Evolutionary conservation across 2,329 filamentous ascomycete genomes (phyloP), one percentile per base, ranked within the genome.

Genomic region (Colletotrichum sp.): DNA sequence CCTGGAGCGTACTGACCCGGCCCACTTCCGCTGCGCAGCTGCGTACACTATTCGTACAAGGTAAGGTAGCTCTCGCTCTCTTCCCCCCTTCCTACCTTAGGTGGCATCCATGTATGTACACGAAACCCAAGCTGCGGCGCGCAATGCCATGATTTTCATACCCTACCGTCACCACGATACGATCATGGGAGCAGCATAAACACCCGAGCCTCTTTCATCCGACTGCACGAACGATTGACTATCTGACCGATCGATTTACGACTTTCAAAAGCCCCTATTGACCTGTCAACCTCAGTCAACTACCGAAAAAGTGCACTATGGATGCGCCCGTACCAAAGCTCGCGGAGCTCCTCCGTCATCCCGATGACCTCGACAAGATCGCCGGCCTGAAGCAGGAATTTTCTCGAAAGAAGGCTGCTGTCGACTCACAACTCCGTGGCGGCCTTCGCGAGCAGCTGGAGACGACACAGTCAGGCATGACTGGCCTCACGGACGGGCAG

Each of bases 301-400:
- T 28, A 66, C 60, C 62, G 25, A 36, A 22, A 22, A 22, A 22
- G 22, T 22, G 22, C 81, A 83, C 79, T 74, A 95, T 91, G 92
- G 94, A 91, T 88, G 90, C 93, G 79, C 90, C 91, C 75, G 91
- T 91, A 62, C 92, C 95, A 84, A 96, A 96, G 89, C 93, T 99
- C 84, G 92, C 96, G 79, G 96, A 98, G 88, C 92, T 98, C 77
- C 93, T 99, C 79, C 95, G 96, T 81, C 96, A 98, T 83, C 95
- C 97, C 5, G 97, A 99, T 83, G 97, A 99, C 86, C 93, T 99
- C 79, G 97, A 99, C 88, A 98, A 98, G 89, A 96, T 99, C 81
- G 89, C 93, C 68, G 93, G 93, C 62, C 90, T 99, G 82, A 98
- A 97, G 87, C 91, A 94, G 79, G 97, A 99, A 84, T 98, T 98